Evolutionary conservation across 2,329 filamentous ascomycete genomes (phyloP), one percentile per base, ranked within the genome.

Genomic region (Paecilomyces sp.): DNA sequence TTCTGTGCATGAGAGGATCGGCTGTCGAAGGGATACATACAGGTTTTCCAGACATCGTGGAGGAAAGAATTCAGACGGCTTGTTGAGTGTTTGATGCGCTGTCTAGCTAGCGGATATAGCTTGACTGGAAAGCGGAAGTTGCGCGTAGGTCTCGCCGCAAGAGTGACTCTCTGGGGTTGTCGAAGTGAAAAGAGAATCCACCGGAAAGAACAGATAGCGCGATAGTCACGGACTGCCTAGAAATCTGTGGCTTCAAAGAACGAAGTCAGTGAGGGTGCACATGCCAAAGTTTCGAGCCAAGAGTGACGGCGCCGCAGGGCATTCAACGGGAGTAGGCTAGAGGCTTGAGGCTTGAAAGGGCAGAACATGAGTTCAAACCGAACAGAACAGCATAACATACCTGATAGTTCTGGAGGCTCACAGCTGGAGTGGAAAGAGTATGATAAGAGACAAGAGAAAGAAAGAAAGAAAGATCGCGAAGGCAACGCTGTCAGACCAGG

Each of bases 41-140:
- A 15, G 50, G 28, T 56, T 62, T 58, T 25, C 41, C 59, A 52
- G 41, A 56, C 59, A 61, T 62, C 31, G 34, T 59, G 33, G 3
- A 52, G 24, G 3, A 52, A 28, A 28, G 24, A 41, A 33, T 47
- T 18, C 22, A 15, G 41, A 18, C 18, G 41, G 8, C n/a, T 18
- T 18, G 41, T 47, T 47, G 41, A 47, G 41, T 47, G 3, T 47
- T 47, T 3, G 15, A 47, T 47, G 41, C 18, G 41, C 41, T 41
- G 36, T 41, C 12, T 41, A 41, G 15, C 36, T n/a, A 41, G 36
- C 36, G 36, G 15, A 41, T 41, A 41, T 41, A 41, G 12, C 36
- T 47, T 6, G 41, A 18, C 41, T 47, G 4, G n/a, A 47, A 6
- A 47, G n/a, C 41, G 41, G 41, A 8, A 47, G 15, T 15, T n/a